Percentiles rank a stretch among this genome's conserved stretches.
These are phyloP conservation scores for Dispira parvispora DNA, from an alignment of 192 early-diverging fungal genomes.

Conservation along the genomic window DNA sequence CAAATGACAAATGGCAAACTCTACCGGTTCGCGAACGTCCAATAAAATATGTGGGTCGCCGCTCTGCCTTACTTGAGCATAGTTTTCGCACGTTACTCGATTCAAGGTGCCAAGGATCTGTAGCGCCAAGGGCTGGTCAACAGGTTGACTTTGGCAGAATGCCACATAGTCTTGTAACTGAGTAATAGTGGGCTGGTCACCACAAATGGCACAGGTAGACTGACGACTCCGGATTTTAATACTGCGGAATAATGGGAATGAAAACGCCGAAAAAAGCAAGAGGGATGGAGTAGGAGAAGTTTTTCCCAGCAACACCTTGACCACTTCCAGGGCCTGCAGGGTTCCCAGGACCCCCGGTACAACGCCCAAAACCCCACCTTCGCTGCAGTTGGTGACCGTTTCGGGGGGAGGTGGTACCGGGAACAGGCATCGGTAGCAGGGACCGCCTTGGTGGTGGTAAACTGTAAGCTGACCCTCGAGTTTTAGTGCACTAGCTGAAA, in stretches of 20 bases:
- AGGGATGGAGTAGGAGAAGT: constrained; percentile 39
- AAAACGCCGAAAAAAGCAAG: constrained; percentile 61
- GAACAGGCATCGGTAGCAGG: constrained; percentile 94
- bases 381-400: constrained; percentile 75
- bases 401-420: constrained; percentile 82
- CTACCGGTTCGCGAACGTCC: constrained; percentile 74
- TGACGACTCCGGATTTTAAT: constrained; percentile 61
- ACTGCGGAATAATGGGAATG: constrained; percentile 51
- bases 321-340: constrained; percentile 79
- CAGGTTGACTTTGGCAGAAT: constrained; percentile 72
- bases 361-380: constrained; percentile 85
- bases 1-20: constrained; percentile 71
- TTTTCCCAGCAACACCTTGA: constrained; percentile 67
- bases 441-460: constrained; percentile 80
- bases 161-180: constrained; percentile 80
- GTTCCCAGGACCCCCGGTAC: constrained; percentile 89
- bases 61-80: constrained; percentile 22
- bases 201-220: constrained; percentile 69
- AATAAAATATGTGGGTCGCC: constrained; percentile 52
- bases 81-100: constrained; percentile 33
- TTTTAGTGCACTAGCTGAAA: constrained; percentile 78
- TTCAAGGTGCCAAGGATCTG: constrained; percentile 22
- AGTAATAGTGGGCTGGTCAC: constrained; percentile 61
- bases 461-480: constrained; percentile 92
- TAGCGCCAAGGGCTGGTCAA: constrained; percentile 37